These are phyloP conservation scores for Aschersonia sp. DNA, from an alignment of 2,329 filamentous ascomycete species.

Conservation along the genomic window DNA sequence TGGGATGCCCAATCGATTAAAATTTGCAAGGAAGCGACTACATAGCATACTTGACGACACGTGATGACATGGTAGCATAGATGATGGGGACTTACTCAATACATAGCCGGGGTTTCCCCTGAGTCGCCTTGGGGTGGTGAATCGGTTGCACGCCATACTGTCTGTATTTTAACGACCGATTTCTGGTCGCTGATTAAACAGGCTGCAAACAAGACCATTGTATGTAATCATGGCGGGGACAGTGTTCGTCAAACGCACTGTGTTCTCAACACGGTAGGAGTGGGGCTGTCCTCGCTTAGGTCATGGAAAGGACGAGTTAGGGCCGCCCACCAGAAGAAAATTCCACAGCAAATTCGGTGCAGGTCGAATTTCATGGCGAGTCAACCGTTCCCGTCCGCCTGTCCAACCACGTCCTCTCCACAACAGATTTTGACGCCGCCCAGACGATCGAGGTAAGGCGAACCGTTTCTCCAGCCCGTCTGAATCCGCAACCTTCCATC, in stretches of 20 bases:
- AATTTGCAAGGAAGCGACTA: no score
- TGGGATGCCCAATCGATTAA: no score
- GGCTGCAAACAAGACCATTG: no score
- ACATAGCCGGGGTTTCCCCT: no score
- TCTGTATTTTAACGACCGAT: no score
- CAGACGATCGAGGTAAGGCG: slow-evolving; percentile 23
- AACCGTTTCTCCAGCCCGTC: neutral
- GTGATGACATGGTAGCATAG: no score
- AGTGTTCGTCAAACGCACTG: neutral
- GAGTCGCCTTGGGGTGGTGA: no score
- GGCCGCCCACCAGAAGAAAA: slow-evolving; percentile 25
- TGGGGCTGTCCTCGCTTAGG: slow-evolving; percentile 11
- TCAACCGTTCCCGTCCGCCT: slow-evolving; percentile 4
- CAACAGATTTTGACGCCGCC: slow-evolving; percentile 24
- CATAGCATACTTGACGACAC: no score
- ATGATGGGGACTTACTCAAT: no score
- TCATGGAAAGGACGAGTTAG: slow-evolving; percentile 17
- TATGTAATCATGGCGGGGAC: no score
- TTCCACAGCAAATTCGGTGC: slow-evolving; percentile 14
- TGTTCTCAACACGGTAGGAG: neutral
- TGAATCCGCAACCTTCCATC: neutral
- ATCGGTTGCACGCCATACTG: no score
- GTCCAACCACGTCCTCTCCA: slow-evolving; percentile 15
- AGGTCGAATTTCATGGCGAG: slow-evolving; percentile 21
- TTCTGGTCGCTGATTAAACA: no score